phyloP scores from a whole-genome alignment of 1,284 basidiomycete species.

The Ganoderma sinense region DNA sequence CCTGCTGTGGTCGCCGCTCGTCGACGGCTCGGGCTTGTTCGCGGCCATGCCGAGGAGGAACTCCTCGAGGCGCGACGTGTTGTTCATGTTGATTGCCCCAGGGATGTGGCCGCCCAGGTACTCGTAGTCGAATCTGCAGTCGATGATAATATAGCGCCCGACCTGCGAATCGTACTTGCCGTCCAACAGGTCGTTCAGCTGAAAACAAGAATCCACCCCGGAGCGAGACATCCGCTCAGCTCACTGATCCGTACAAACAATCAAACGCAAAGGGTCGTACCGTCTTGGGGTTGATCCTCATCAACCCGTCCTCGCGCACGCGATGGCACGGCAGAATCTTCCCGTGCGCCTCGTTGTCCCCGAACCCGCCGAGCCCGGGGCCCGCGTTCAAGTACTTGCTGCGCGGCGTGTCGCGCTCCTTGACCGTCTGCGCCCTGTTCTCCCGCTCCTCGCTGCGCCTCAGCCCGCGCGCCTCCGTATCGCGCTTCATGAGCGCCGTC shows the following conservation, averaged over 20 bases:
- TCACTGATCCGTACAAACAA: not conserved
- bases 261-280: slow-evolving; percentile 47
- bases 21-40: slow-evolving; percentile 75
- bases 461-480: slow-evolving; percentile 49
- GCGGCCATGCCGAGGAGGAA: slow-evolving; percentile 71
- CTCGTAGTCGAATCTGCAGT: slow-evolving; percentile 99
- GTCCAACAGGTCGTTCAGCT: slow-evolving; percentile 81
- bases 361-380: slow-evolving; percentile 64
- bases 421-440: slow-evolving; percentile 41
- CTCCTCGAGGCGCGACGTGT: slow-evolving; percentile 82
- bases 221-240: slow-evolving; percentile 20
- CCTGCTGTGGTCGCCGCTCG: slow-evolving; percentile 78
- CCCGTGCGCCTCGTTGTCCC: slow-evolving; percentile 91
- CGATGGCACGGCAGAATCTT: slow-evolving; percentile 95
- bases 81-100: slow-evolving; percentile 93
- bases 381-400: slow-evolving; percentile 50
- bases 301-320: slow-evolving; percentile 93
- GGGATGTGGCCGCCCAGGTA: slow-evolving; percentile 93
- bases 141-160: slow-evolving; percentile 82
- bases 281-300: slow-evolving; percentile 87
- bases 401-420: slow-evolving; percentile 40
- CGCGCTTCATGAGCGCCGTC: slow-evolving; percentile 53
- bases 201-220: not conserved
- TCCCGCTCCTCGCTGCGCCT: slow-evolving; percentile 31
- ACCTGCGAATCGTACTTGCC: slow-evolving; percentile 76